Percentiles rank a stretch among this genome's conserved stretches.
phyloP scores from a whole-genome alignment of 176 grass and related monocot genomes.

The Triticum monococcum region DNA sequence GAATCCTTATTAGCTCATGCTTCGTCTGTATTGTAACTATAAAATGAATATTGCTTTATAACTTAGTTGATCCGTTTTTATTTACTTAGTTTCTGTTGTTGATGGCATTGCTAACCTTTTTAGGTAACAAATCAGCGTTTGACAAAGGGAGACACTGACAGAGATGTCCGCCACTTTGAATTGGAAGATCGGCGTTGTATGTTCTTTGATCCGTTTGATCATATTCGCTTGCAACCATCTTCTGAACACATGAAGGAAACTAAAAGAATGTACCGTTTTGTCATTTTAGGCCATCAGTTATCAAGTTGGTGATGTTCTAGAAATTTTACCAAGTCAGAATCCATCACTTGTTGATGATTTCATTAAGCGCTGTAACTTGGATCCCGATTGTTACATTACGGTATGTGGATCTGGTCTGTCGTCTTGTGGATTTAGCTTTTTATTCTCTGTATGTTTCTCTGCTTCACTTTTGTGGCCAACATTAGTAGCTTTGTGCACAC shows the following conservation, averaged over 20 bases:
- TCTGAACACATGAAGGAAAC: too few relatives aligned
- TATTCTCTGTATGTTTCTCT: neutral
- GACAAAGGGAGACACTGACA: conserved; percentile 52
- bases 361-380: conserved; percentile 73
- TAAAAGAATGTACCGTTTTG: neutral
- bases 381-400: conserved; percentile 79
- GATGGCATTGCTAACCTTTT: conserved; percentile 8
- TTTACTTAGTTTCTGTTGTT: conserved; percentile 6
- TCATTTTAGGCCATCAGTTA: conserved; percentile 61
- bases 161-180: conserved; percentile 83
- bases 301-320: conserved; percentile 65
- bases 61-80: neutral
- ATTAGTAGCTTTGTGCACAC: too few relatives aligned
- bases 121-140: conserved; percentile 50
- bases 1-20: too few relatives aligned
- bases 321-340: conserved; percentile 76
- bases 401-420: conserved; percentile 51
- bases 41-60: neutral
- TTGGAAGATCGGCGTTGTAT: conserved; percentile 66
- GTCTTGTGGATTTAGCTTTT: neutral
- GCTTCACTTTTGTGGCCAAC: too few relatives aligned
- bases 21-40: too few relatives aligned
- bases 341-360: conserved; percentile 68
- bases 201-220: conserved; percentile 13
- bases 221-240: neutral